Evolutionary conservation across 2,329 filamentous ascomycete species (phyloP).

Genomic region (Cytospora mali): DNA sequence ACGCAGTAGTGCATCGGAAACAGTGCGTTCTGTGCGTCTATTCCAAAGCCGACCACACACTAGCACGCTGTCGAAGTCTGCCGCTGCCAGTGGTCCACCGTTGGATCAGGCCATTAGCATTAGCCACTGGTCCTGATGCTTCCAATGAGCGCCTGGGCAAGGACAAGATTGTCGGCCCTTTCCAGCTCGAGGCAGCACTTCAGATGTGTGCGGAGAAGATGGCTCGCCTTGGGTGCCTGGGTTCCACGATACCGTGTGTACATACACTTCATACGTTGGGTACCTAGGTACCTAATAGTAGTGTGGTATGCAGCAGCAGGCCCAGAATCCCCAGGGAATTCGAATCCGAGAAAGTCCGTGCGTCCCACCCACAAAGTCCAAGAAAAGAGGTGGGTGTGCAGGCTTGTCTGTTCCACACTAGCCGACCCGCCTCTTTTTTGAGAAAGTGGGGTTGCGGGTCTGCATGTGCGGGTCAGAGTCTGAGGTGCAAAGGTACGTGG

Average conservation of each 20-base stretch:
- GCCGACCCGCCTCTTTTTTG: background rate
- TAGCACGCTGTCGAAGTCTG: background rate
- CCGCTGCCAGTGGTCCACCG: background rate
- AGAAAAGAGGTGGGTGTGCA: background rate
- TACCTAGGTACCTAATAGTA: background rate
- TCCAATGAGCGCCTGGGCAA: no score
- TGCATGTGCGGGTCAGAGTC: background rate
- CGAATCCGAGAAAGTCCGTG: background rate
- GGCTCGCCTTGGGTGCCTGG: background rate
- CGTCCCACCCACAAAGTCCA: background rate
- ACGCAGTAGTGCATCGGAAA: background rate
- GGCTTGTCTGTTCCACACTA: slow-evolving; percentile 1
- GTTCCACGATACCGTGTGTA: no score
- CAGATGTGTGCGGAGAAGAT: background rate
- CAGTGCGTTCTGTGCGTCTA: no score
- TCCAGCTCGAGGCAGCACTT: background rate
- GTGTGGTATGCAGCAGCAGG: background rate
- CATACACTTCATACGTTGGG: no score
- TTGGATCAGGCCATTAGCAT: background rate
- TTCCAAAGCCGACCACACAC: background rate
- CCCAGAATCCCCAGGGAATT: background rate
- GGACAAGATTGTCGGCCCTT: background rate
- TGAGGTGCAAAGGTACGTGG: background rate
- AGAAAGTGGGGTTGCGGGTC: background rate
- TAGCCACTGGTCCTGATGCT: no score